These are phyloP conservation scores for Abrus pulchellus DNA, from an alignment of 306 rosid species.

Conservation along the genomic window DNA sequence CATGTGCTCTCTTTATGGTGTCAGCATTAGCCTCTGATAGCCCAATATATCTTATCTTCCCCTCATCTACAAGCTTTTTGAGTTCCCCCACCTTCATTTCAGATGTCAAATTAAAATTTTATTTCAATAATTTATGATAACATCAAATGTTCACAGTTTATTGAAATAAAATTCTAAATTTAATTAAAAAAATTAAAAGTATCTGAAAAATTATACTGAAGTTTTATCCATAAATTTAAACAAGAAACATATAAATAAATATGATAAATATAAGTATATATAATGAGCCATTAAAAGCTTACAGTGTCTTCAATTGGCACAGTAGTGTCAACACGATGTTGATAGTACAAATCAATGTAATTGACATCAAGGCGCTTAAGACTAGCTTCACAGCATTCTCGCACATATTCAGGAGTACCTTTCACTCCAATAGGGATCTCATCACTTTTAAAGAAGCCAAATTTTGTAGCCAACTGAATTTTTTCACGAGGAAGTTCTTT, in stretches of 20 bases:
- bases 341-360: constrained; percentile 70
- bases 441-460: constrained; percentile 51
- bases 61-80: constrained; percentile 70
- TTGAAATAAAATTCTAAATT: no score
- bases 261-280: neutral
- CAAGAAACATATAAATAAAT: no score
- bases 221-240: no score
- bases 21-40: constrained; percentile 68
- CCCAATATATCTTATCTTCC: constrained; percentile 71
- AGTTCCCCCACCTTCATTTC: constrained; percentile 67
- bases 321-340: constrained; percentile 66
- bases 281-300: constrained; percentile 46
- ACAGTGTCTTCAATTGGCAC: constrained; percentile 84
- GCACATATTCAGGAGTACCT: constrained; percentile 70
- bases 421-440: constrained; percentile 49
- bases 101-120: neutral
- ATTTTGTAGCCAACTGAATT: constrained; percentile 79
- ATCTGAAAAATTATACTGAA: no score
- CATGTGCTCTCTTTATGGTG: constrained; percentile 73
- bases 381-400: constrained; percentile 79
- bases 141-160: no score
- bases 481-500: constrained; percentile 74
- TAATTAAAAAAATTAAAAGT: no score
- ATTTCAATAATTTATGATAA: no score
- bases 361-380: constrained; percentile 60